phyloP scores from a whole-genome alignment of 169 alveolate genomes.

The Cystoisospora suis region DNA sequence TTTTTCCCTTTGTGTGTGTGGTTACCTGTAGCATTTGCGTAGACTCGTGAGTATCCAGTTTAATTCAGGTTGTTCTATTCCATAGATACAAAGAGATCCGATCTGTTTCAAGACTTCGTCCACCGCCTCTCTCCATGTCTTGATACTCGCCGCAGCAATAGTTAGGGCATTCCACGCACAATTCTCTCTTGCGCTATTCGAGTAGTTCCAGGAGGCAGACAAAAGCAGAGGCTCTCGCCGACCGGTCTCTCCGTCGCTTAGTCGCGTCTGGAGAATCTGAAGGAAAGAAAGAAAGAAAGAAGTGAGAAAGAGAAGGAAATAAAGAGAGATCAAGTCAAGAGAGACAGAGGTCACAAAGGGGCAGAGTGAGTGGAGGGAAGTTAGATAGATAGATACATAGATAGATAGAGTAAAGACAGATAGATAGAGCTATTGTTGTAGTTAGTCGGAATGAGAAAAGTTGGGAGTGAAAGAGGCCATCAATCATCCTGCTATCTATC shows the following conservation, averaged over 20 bases:
- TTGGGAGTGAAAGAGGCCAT: too few relatives aligned
- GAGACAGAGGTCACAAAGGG: not conserved
- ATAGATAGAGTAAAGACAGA: not conserved
- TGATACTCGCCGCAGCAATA: not conserved
- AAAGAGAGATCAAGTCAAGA: not conserved
- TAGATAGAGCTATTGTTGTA: too few relatives aligned
- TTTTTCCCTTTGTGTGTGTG: not conserved
- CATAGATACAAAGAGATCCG: not conserved
- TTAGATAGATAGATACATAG: not conserved
- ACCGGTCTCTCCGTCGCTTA: not conserved
- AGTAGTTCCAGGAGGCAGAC: conserved; percentile 8
- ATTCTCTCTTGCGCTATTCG: conserved; percentile 10
- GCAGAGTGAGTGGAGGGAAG: not conserved
- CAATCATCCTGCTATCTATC: too few relatives aligned
- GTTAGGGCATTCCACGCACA: conserved; percentile 32
- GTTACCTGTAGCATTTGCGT: not conserved
- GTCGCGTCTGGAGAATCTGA: conserved; percentile 2
- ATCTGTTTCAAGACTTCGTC: not conserved
- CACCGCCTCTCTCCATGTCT: not conserved
- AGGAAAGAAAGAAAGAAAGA: not conserved
- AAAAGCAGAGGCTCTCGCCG: conserved; percentile 14
- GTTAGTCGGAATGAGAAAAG: too few relatives aligned
- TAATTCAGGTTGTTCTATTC: not conserved
- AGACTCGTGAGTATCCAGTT: not conserved
- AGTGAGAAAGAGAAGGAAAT: not conserved